Base-by-base conservation (phyloP, 179 eudicot genomes). In the Beta macrorhiza region DNA sequence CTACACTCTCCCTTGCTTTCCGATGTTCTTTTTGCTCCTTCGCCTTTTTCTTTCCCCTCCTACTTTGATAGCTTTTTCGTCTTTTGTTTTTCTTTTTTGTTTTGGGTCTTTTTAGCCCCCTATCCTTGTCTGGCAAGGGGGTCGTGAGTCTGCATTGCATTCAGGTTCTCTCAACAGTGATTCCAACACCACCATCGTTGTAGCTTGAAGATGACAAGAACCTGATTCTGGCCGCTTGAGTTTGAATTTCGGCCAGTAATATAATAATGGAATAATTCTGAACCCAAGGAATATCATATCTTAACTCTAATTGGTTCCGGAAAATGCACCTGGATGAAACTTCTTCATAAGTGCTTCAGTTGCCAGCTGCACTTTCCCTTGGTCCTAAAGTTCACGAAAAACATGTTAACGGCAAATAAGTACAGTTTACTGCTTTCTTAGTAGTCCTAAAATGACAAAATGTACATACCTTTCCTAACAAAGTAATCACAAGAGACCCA, bases 391-490 rank as follows among this genome's bases (percentile, higher is more conserved):
- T 16, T 16, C 0, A 68, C 3, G 12, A 65, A 49, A 72, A 37
- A 55, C 58, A 56, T 37, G 67, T 77, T 32, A 70, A 15, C 65
- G 5, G 67, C 44, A 82, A 47, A 11, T 29, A n/a, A 59, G 59
- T 7, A 79, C 64, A 51, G 53, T 73, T 52, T 29, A 37, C 32
- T 4, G 22, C 20, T 25, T 74, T 37, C 25, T 14, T 47, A 68
- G 16, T 63, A 51, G 61, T 45, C 42, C 22, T 32, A 52, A 20
- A 49, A 74, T 42, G 19, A 44, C 7, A 67, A 71, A 19, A 17
- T 51, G 12, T n/a, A 12, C 67, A 25, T 89, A 97, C 99, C 98
- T 94, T 97, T 72, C 99, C 97, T 88, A 89, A 86, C 20, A 97
- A 78, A 71, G 86, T 87, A 45, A 97, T 91, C 12, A 94, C 84